Percentiles rank a stretch among this genome's conserved stretches.
Evolutionary conservation across 192 early-diverging fungal genomes (phyloP).

Genomic region (Rhizophagus clarus): DNA sequence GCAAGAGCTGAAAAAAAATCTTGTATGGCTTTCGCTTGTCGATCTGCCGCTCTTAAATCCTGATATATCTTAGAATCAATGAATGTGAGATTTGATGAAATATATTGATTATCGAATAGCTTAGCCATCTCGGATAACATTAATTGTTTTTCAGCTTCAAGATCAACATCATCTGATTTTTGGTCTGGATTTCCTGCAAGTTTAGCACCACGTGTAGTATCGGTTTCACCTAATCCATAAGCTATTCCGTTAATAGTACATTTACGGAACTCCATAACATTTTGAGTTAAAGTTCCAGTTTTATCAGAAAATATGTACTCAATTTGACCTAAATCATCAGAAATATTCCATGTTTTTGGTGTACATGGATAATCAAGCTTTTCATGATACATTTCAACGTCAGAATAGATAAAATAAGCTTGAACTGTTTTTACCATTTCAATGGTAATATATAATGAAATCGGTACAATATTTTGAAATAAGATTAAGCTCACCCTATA

Average conservation of each 20-base stretch:
- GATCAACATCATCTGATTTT: slow-evolving; percentile 42
- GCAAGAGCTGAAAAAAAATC: slow-evolving; percentile 86
- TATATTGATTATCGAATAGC: slow-evolving; percentile 62
- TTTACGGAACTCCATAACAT: slow-evolving; percentile 94
- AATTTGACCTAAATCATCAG: slow-evolving; percentile 93
- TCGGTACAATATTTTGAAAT: slow-evolving; percentile 96
- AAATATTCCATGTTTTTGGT: slow-evolving; percentile 87
- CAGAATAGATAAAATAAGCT: slow-evolving; percentile 90
- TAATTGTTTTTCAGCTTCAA: slow-evolving; percentile 43
- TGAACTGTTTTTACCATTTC: slow-evolving; percentile 91
- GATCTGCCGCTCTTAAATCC: slow-evolving; percentile 55
- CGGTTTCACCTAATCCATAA: slow-evolving; percentile 73
- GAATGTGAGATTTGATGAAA: slow-evolving; percentile 72
- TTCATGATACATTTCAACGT: slow-evolving; percentile 89
- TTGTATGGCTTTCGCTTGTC: slow-evolving; percentile 62
- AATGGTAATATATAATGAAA: slow-evolving; percentile 91
- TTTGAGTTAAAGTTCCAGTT: slow-evolving; percentile 95
- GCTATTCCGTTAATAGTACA: slow-evolving; percentile 85
- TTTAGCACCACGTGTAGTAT: slow-evolving; percentile 46
- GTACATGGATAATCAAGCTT: slow-evolving; percentile 75
- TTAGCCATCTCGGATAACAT: slow-evolving; percentile 63
- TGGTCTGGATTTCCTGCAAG: slow-evolving; percentile 34
- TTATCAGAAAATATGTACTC: slow-evolving; percentile 98
- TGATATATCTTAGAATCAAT: slow-evolving; percentile 65
- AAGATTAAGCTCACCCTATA: slow-evolving; percentile 81